Evolutionary conservation across 495 filamentous ascomycete species (phyloP).

Genomic region (Podospora comata): DNA sequence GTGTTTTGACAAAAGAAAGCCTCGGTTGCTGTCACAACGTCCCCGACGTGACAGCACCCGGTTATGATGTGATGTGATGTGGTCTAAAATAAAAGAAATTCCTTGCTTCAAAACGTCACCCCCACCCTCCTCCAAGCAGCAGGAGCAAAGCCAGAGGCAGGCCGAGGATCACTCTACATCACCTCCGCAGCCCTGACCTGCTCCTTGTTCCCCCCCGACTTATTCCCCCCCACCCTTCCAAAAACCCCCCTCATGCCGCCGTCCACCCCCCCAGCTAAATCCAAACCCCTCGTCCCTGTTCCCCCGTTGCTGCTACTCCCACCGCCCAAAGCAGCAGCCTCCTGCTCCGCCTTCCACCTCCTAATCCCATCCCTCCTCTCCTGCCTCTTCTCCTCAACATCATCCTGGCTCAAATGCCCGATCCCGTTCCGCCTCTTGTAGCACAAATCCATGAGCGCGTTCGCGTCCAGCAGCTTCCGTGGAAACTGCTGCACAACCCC

Average conservation of each 20-base stretch:
- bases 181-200: constrained; percentile 33
- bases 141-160: constrained; percentile 21
- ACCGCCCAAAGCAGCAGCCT: constrained; percentile 28
- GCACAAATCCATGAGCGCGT: constrained; percentile 73
- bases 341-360: constrained; percentile 42
- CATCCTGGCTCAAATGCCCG: constrained; percentile 69
- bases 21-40: not conserved
- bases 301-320: constrained; percentile 11
- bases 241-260: constrained; percentile 29
- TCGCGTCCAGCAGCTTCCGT: constrained; percentile 73
- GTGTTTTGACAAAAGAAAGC: constrained; percentile 10
- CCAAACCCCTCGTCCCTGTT: constrained; percentile 14
- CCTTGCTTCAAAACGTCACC: too few relatives aligned
- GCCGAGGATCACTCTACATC: constrained; percentile 30
- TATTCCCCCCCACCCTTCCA: constrained; percentile 12
- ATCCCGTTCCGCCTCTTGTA: constrained; percentile 78
- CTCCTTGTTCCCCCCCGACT: constrained; percentile 29
- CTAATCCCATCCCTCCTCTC: constrained; percentile 53
- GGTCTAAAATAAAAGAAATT: constrained; percentile 10
- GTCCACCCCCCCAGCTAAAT: constrained; percentile 24
- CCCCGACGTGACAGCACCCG: not conserved
- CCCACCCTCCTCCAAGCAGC: constrained; percentile 6
- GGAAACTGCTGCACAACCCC: constrained; percentile 92
- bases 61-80: not conserved
- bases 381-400: constrained; percentile 58